Percentiles rank a stretch among this genome's conserved stretches.
Evolutionary conservation across 2,329 filamentous ascomycete genomes (phyloP).

Genomic region (Pleurostoma richardsiae): DNA sequence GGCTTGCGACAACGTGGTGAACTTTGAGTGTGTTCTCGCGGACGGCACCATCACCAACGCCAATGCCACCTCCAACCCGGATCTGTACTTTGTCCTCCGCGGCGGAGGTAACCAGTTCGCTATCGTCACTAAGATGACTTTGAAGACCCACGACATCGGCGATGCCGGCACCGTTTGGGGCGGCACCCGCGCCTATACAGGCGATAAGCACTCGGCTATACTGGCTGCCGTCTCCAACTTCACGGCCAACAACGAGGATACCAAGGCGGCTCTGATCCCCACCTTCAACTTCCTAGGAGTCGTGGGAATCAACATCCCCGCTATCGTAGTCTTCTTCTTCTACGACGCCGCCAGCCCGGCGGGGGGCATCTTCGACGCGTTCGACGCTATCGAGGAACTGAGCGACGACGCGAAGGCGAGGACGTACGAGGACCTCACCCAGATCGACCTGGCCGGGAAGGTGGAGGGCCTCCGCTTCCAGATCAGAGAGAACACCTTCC

Average conservation of each 20-base stretch:
- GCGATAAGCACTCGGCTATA: too few relatives aligned
- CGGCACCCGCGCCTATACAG: background rate
- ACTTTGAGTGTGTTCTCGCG: slow-evolving; percentile 1
- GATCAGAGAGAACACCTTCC: slow-evolving; percentile 14
- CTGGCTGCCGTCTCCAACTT: too few relatives aligned
- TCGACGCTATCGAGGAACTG: background rate
- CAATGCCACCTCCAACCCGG: slow-evolving; percentile 1
- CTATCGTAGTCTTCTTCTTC: background rate
- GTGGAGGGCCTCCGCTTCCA: slow-evolving; percentile 11
- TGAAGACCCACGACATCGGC: background rate
- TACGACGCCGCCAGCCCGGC: background rate
- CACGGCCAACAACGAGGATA: too few relatives aligned
- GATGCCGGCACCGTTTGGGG: slow-evolving; percentile 1
- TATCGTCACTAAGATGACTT: slow-evolving; percentile 12
- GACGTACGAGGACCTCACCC: slow-evolving; percentile 40
- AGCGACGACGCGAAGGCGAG: slow-evolving; percentile 27
- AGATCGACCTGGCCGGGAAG: slow-evolving; percentile 31
- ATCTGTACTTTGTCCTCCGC: slow-evolving; percentile 18
- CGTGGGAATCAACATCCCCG: background rate
- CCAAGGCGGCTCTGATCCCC: background rate
- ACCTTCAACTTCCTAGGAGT: background rate
- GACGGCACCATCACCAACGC: slow-evolving; percentile 1
- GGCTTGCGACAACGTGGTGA: slow-evolving; percentile 1
- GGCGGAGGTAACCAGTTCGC: slow-evolving; percentile 20
- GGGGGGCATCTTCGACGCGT: background rate